These are phyloP conservation scores for Sugiyamaella smithiae DNA, from an alignment of 805 yeast genomes.

Conservation along the genomic window DNA sequence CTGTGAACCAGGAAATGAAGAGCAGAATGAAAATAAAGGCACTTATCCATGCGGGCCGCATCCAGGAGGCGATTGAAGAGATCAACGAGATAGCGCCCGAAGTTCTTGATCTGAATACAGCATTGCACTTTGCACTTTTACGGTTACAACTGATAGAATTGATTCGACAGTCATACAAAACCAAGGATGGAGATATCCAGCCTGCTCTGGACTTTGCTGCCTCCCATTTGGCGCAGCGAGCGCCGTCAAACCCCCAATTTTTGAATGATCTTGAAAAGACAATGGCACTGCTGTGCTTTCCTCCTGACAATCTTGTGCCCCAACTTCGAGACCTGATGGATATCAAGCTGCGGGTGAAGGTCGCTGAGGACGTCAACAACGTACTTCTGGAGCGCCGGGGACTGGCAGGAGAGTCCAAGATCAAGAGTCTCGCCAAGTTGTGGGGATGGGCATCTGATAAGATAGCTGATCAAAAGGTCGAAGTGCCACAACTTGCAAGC, in stretches of 20 bases:
- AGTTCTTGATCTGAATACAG: slow-evolving; percentile 58
- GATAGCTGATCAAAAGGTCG: slow-evolving; percentile 39
- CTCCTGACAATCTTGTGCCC: slow-evolving; percentile 34
- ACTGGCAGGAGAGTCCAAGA: slow-evolving; percentile 33
- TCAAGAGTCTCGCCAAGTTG: slow-evolving; percentile 55
- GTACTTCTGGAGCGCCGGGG: slow-evolving; percentile 50
- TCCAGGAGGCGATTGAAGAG: slow-evolving; percentile 54
- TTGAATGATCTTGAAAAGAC: slow-evolving; percentile 75
- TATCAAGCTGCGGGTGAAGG: slow-evolving; percentile 56
- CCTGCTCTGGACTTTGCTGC: slow-evolving; percentile 37
- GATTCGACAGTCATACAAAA: slow-evolving; percentile 54
- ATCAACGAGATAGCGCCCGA: slow-evolving; percentile 62
- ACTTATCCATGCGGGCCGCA: slow-evolving; percentile 56
- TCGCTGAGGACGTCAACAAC: slow-evolving; percentile 69
- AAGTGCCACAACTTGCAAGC: slow-evolving; percentile 35
- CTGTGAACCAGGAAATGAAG: slow-evolving; percentile 34
- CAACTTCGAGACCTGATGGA: slow-evolving; percentile 57
- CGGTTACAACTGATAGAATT: slow-evolving; percentile 76
- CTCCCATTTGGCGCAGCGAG: slow-evolving; percentile 51
- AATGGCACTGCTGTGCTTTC: slow-evolving; percentile 70
- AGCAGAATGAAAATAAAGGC: slow-evolving; percentile 53
- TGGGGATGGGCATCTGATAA: slow-evolving; percentile 64
- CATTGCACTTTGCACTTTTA: slow-evolving; percentile 68
- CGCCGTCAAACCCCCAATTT: slow-evolving; percentile 51
- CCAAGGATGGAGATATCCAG: slow-evolving; percentile 26